Percentiles rank a stretch among this genome's conserved stretches.
These are phyloP conservation scores for Tripterygium wilfordii DNA, from an alignment of 177 flowering plant genomes.

Conservation along the genomic window DNA sequence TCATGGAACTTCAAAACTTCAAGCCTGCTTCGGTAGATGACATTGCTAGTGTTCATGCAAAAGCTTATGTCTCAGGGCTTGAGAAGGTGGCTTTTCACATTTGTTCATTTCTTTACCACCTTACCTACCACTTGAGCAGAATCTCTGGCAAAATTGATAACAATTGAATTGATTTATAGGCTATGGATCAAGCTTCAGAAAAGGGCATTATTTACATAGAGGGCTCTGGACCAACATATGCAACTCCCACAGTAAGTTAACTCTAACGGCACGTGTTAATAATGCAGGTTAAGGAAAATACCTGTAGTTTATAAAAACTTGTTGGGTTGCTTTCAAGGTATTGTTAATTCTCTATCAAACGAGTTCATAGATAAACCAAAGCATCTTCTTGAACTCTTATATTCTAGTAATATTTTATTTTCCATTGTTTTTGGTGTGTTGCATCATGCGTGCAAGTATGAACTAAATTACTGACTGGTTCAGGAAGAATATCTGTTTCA, in stretches of 20 bases:
- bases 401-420: too few species aligned
- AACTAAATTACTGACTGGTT: too few species aligned
- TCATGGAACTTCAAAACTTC: slow-evolving; percentile 58
- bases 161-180: slow-evolving; percentile 28
- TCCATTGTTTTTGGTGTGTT: too few species aligned
- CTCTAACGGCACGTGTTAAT: too few species aligned
- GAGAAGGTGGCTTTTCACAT: slow-evolving; percentile 55
- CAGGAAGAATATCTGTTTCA: too few species aligned
- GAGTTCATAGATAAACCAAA: too few species aligned
- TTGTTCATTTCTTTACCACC: neutral
- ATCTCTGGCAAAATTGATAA: neutral
- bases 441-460: too few species aligned
- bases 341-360: too few species aligned
- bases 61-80: slow-evolving; percentile 73
- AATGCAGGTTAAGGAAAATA: too few species aligned
- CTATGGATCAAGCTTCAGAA: slow-evolving; percentile 67
- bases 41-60: slow-evolving; percentile 73
- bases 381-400: too few species aligned
- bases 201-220: slow-evolving; percentile 77
- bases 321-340: too few species aligned
- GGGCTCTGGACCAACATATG: slow-evolving; percentile 95
- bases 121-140: neutral
- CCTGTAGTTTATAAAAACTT: too few species aligned
- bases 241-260: slow-evolving; percentile 85
- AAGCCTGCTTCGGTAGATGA: slow-evolving; percentile 76